Evolutionary conservation across 129 eudicot species (phyloP), one percentile per base, ranked within the genome.

Genomic region (Chrysanthemum lavandulifolium): DNA sequence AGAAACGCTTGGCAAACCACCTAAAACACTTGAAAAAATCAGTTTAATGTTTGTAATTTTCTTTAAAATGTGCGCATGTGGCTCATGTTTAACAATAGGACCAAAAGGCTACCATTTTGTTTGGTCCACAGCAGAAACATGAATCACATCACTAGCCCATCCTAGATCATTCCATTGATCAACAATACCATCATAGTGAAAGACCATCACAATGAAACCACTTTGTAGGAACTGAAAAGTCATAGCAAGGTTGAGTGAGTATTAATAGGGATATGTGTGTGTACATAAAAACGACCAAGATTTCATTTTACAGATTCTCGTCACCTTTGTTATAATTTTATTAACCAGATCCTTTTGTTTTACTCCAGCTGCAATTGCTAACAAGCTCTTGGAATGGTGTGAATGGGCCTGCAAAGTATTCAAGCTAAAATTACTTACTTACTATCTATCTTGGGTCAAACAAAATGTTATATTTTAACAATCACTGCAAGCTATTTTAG

Each of bases 1-100:
- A 82, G 74, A 91, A 91, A 10, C 97, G 87, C 68, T 91, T 91
- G 60, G 97, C 97, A 52, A 83, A 91, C 95, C 97, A 91, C 97
- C 97, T 91, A 53, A 52, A 65, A 65, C 68, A 65, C 45, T 47
- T 51, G 19, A 53, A 11, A 53, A 3, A 2, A 51, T 43, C 18
- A 63, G 71, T 65, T n/a, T 2, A 25, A 40, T 36, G 43, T 43
- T 4, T 25, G 45, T 21, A 54, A 55, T n/a, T 16, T n/a, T 3
- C 33, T 23, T 10, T 29, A 66, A 8, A 55, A 25, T n/a, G 4
- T 23, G 33, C 2, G 10, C 45, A 40, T 40, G 45, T 40, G 9
- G 6, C 45, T 40, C 45, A 0, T 40, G 45, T 40, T 5, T 40
- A 40, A 40, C 9, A 40, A 40, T 40, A 40, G 8, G 16, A 51